Evolutionary conservation across 1,139 yeast genomes (phyloP).

Genomic region (Saccharomyces hybrid): DNA sequence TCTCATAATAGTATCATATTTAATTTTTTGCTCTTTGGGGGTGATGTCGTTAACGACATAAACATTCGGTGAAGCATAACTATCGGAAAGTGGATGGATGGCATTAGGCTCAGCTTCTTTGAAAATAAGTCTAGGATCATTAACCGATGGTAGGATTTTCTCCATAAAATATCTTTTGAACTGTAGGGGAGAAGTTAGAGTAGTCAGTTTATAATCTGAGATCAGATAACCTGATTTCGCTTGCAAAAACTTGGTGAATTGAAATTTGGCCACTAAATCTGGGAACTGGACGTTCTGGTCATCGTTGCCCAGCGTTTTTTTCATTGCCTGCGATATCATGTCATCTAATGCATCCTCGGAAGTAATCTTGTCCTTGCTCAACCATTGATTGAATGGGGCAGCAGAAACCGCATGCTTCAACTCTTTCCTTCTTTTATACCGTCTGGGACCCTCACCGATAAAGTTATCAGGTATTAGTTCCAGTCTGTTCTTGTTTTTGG

Average conservation of each 20-base stretch:
- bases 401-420: constrained; percentile 5
- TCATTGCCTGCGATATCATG: constrained; percentile 15
- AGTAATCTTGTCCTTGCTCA: constrained; percentile 26
- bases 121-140: constrained; percentile 36
- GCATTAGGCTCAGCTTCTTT: constrained; percentile 73
- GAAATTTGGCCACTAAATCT: constrained; percentile 53
- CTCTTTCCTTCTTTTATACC: constrained; percentile 9
- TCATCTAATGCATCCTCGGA: constrained; percentile 22
- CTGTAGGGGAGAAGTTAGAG: constrained; percentile 39
- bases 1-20: constrained; percentile 30
- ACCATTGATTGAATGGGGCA: constrained; percentile 31
- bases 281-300: constrained; percentile 22
- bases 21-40: constrained; percentile 35
- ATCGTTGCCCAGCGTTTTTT: background rate
- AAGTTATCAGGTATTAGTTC: constrained; percentile 25
- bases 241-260: constrained; percentile 50
- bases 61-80: constrained; percentile 44
- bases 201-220: constrained; percentile 55
- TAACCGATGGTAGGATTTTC: constrained; percentile 32
- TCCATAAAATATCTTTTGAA: constrained; percentile 40
- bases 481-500: constrained; percentile 9
- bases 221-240: constrained; percentile 52
- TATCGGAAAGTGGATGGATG: constrained; percentile 47
- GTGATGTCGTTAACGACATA: constrained; percentile 38
- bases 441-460: constrained; percentile 20